Conservation (phyloP, 768 basidiomycete species). For the Scleroderma citrinum region DNA sequence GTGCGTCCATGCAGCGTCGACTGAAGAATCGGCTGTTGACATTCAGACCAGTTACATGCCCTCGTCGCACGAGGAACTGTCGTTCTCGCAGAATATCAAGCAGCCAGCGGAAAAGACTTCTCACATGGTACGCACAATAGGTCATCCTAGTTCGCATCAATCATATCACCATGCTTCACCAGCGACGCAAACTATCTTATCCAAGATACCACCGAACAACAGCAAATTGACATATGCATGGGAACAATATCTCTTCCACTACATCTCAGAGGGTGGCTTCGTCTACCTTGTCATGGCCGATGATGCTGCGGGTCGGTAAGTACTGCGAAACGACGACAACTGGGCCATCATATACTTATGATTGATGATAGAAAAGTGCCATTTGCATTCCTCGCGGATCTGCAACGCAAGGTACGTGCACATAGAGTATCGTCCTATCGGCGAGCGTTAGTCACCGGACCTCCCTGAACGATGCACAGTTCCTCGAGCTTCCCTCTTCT, state of each 20-base stretch:
- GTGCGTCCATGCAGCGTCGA: constrained; percentile 7
- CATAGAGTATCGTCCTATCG: not conserved
- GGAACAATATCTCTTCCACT: constrained; percentile 94
- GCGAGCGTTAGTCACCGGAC: constrained; percentile 5
- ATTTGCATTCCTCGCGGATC: constrained; percentile 84
- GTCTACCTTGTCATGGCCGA: constrained; percentile 93
- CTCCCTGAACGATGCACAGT: constrained; percentile 32
- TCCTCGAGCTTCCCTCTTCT: constrained; percentile 56
- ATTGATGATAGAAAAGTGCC: constrained; percentile 83
- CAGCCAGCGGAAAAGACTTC: constrained; percentile 71
- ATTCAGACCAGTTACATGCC: constrained; percentile 60
- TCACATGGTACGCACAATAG: constrained; percentile 67
- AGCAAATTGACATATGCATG: constrained; percentile 83
- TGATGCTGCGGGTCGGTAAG: constrained; percentile 82
- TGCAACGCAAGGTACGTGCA: constrained; percentile 64
- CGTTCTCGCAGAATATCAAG: constrained; percentile 84
- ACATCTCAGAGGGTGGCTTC: constrained; percentile 83
- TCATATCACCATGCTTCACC: constrained; percentile 1
- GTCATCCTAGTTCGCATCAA: not conserved
- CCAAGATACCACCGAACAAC: constrained; percentile 90
- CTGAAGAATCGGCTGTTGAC: not conserved
- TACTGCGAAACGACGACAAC: constrained; percentile 3
- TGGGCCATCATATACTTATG: too few relatives aligned
- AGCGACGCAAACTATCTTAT: constrained; percentile 86
- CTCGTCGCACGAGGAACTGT: constrained; percentile 72